Evolutionary conservation across 495 filamentous ascomycete genomes (phyloP).

Genomic region (Hypoxylon fuscum): DNA sequence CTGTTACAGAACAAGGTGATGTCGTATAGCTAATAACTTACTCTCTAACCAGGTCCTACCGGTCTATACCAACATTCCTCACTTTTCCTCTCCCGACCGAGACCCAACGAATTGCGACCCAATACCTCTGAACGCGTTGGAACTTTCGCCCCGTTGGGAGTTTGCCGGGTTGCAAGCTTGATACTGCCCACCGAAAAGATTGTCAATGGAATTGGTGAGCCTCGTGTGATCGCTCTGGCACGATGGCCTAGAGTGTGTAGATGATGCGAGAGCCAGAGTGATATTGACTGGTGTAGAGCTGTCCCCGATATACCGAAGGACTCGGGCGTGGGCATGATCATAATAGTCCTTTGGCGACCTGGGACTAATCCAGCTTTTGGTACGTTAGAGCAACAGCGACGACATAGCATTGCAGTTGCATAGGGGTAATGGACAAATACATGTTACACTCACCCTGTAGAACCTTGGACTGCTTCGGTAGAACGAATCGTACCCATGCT

Average conservation of each 20-base stretch:
- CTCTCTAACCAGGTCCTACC: no score
- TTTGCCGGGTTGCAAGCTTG: no score
- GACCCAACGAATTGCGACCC: no score
- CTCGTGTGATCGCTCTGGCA: background rate
- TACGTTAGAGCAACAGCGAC: background rate
- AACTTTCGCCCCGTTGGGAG: no score
- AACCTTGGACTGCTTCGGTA: background rate
- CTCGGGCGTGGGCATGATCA: background rate
- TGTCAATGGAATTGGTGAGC: background rate
- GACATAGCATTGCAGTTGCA: background rate
- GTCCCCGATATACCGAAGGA: background rate
- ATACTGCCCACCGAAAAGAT: background rate
- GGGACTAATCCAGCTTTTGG: background rate
- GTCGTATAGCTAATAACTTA: no score
- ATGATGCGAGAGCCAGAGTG: background rate
- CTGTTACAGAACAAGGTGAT: no score
- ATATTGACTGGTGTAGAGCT: background rate
- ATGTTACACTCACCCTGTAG: background rate
- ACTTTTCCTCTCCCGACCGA: no score
- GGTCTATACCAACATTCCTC: no score
- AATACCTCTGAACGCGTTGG: no score
- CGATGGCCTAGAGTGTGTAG: background rate
- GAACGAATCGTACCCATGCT: slow-evolving; percentile 2
- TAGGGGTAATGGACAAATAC: background rate
- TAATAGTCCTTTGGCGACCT: background rate